phyloP scores from a whole-genome alignment of 2,329 filamentous ascomycete species.

The Capronia coronata region DNA sequence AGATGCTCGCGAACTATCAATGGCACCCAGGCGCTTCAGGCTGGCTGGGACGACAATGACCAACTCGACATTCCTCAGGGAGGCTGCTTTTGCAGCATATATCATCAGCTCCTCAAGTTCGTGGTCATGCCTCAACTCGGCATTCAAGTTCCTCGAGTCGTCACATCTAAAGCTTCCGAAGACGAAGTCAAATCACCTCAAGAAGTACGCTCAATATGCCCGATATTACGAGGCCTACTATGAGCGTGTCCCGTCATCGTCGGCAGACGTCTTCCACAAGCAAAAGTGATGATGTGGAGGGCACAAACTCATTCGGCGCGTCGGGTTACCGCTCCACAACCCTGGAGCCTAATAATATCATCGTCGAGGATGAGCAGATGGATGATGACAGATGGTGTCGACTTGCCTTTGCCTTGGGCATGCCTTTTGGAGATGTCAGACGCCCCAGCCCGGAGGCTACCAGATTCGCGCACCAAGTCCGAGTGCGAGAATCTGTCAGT shows the following conservation, averaged over 20 bases:
- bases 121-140: not conserved
- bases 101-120: not conserved
- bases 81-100: not conserved
- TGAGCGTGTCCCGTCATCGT: constrained; percentile 2
- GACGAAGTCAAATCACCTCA: not conserved
- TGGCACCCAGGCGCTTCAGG: not conserved
- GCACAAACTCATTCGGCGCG: constrained; percentile 10
- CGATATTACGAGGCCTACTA: not conserved
- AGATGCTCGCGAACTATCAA: not conserved
- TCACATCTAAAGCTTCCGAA: not conserved
- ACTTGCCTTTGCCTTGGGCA: constrained; percentile 24
- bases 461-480: constrained; percentile 21
- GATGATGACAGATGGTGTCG: constrained; percentile 23
- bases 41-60: not conserved
- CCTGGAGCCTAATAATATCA: constrained; percentile 23
- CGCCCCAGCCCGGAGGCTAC: constrained; percentile 13
- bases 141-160: not conserved
- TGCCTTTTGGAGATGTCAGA: constrained; percentile 16
- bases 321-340: constrained; percentile 18
- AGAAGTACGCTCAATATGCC: not conserved
- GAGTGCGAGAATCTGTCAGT: constrained; percentile 10
- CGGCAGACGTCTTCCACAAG: constrained; percentile 6
- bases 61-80: not conserved
- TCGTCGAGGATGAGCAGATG: constrained; percentile 21
- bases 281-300: not conserved